phyloP scores from a whole-genome alignment of 768 basidiomycete species.

The Rhizopogon rudus region DNA sequence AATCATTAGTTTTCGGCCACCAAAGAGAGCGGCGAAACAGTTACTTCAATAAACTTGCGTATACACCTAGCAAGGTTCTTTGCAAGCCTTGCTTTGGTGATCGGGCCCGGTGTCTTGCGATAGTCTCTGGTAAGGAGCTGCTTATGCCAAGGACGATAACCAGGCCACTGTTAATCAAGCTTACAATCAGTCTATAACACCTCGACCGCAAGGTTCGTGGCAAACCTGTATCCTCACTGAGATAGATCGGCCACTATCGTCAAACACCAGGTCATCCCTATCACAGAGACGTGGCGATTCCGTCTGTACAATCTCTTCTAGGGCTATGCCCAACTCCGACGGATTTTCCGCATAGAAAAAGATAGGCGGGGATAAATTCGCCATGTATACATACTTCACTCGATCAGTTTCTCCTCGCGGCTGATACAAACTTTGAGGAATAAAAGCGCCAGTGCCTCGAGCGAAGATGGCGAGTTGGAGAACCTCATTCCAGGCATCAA shows the following conservation, averaged over 20 bases:
- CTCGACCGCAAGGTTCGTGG: background rate
- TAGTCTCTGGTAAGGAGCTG: slow-evolving; percentile 76
- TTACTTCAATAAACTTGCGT: slow-evolving; percentile 56
- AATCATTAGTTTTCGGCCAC: background rate
- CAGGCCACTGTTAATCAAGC: slow-evolving; percentile 56
- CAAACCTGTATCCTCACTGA: slow-evolving; percentile 68
- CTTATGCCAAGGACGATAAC: slow-evolving; percentile 64
- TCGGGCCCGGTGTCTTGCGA: slow-evolving; percentile 65
- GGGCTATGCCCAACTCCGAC: slow-evolving; percentile 52
- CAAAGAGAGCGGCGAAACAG: slow-evolving; percentile 9
- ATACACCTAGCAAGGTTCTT: slow-evolving; percentile 68
- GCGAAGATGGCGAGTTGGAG: slow-evolving; percentile 13
- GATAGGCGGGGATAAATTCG: slow-evolving; percentile 54
- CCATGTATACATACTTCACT: slow-evolving; percentile 67
- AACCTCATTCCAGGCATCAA: slow-evolving; percentile 9
- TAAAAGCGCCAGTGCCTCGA: slow-evolving; percentile 36
- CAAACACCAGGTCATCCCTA: slow-evolving; percentile 57
- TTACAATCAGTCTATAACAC: background rate
- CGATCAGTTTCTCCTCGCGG: slow-evolving; percentile 69
- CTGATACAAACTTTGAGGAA: slow-evolving; percentile 65
- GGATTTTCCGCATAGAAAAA: slow-evolving; percentile 52
- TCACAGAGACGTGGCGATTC: slow-evolving; percentile 47
- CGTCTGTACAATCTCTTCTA: slow-evolving; percentile 54
- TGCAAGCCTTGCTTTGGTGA: slow-evolving; percentile 64
- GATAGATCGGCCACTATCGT: slow-evolving; percentile 65